Evolutionary conservation across 441 rosid species (phyloP).

Genomic region (Gossypium trilobum): DNA sequence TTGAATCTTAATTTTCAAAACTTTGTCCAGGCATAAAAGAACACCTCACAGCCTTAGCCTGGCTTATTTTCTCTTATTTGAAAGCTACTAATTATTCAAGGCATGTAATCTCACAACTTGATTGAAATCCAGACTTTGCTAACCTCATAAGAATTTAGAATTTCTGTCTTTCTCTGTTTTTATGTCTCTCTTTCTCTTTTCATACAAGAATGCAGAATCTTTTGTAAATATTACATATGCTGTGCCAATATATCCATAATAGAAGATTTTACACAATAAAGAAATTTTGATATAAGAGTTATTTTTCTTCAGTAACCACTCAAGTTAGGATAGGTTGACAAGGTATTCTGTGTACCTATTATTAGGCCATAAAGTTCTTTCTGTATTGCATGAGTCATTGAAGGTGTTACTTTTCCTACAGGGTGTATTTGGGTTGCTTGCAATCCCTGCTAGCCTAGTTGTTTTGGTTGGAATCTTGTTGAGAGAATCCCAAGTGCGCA

Average conservation of each 20-base stretch:
- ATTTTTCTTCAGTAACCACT: neutral
- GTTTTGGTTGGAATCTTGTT: conserved; percentile 46
- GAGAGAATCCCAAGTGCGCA: conserved; percentile 39
- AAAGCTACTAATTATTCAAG: neutral
- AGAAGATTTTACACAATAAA: neutral
- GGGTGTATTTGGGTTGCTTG: conserved; percentile 57
- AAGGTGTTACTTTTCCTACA: conserved; percentile 18
- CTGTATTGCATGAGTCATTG: neutral
- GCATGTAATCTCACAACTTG: neutral
- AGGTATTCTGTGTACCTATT: neutral
- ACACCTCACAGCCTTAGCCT: neutral
- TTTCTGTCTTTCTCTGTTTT: neutral
- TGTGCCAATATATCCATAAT: neutral
- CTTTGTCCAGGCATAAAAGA: neutral
- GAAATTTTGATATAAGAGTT: neutral
- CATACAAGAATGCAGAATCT: neutral
- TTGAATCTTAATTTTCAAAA: neutral
- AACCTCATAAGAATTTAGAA: neutral
- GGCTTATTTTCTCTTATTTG: conserved; percentile 7
- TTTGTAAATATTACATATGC: neutral
- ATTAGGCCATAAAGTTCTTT: conserved; percentile 8
- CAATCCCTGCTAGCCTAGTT: conserved; percentile 42
- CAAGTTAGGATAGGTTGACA: neutral
- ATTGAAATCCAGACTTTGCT: neutral
- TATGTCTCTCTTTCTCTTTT: neutral